Base-by-base conservation (phyloP, 2,329 filamentous ascomycete genomes). In the Fusarium foetens region DNA sequence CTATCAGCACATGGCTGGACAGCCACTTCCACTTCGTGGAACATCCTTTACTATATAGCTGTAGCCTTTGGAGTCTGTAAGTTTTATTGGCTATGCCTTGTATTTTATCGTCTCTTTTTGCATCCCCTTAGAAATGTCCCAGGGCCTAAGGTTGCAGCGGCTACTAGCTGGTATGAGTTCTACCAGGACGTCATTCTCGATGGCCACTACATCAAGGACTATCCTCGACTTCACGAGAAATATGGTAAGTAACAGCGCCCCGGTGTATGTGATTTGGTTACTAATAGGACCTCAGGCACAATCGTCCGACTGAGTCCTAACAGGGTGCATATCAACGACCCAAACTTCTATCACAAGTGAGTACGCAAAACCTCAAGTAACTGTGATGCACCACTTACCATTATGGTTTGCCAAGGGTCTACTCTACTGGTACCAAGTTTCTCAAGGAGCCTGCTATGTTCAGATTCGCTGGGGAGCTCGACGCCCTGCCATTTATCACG, bases 291-390 rank as follows among this genome's bases (percentile, higher is more conserved):
- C 25, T 19, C 25, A 41, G 51, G 51, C 1, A 35, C 51, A 5
- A 41, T 54, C 23, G 51, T 54, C 21, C 51, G 35, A 41, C 41
- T 41, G 51, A 54, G 51, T 6, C 25, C 35, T 3, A 54, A 54
- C 21, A 54, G 51, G 41, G 51, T 41, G 4, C 51, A 41, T 6
- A 54, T 54, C 11, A 54, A 54, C 3, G 51, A 54, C 8, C 21
- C 51, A 54, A 54, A 54, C 51, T 54, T 54, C 11, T 54, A 41
- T 8, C 51, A 54, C 51, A 54, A 31, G 35, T 54, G 25, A 39
- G 51, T 19, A 25, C 9, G 7, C 23, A 25, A 7, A 25, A 4
- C 25, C 25, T 25, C 25, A 25, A 25, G 25, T 25, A 25, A 25
- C 25, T 5, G 25, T 25, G 25, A 25, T 25, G 25, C 25, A 5